Percentiles rank a stretch among this genome's conserved stretches.
These are phyloP conservation scores for Tricholomella constricta DNA, from an alignment of 768 basidiomycete species.

Conservation along the genomic window DNA sequence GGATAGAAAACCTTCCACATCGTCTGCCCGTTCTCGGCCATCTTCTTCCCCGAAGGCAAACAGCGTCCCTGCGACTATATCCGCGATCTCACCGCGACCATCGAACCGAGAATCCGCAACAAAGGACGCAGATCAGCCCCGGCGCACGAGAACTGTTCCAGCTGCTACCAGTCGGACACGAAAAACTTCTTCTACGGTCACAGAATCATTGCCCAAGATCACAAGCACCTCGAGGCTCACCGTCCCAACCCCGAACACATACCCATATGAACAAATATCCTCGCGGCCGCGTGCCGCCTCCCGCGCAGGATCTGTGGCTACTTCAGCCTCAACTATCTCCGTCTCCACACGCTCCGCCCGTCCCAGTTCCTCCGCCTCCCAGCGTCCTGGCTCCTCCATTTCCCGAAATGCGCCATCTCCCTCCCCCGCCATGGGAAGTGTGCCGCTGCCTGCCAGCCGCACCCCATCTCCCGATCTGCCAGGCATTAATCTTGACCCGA, in stretches of 20 bases:
- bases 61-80: constrained; percentile 10
- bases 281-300: constrained; percentile 9
- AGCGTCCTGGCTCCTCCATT: constrained; percentile 28
- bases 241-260: neutral
- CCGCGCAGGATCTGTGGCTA: constrained; percentile 13
- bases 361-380: constrained; percentile 15
- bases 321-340: constrained; percentile 12
- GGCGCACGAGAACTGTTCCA: constrained; percentile 31
- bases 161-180: constrained; percentile 19
- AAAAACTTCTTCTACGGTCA: constrained; percentile 16
- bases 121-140: constrained; percentile 23
- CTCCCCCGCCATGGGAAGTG: constrained; percentile 17
- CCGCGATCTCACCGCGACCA: constrained; percentile 9
- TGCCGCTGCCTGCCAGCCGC: constrained; percentile 27
- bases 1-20: constrained; percentile 3
- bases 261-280: neutral
- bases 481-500: constrained; percentile 30
- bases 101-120: neutral
- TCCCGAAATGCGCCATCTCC: constrained; percentile 25
- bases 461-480: constrained; percentile 48
- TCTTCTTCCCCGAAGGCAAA: constrained; percentile 16
- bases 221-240: neutral
- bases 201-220: neutral
- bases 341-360: constrained; percentile 16
- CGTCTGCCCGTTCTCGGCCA: constrained; percentile 1